Conservation (phyloP, 2,329 filamentous ascomycete species). For the Myotisia sp. region DNA sequence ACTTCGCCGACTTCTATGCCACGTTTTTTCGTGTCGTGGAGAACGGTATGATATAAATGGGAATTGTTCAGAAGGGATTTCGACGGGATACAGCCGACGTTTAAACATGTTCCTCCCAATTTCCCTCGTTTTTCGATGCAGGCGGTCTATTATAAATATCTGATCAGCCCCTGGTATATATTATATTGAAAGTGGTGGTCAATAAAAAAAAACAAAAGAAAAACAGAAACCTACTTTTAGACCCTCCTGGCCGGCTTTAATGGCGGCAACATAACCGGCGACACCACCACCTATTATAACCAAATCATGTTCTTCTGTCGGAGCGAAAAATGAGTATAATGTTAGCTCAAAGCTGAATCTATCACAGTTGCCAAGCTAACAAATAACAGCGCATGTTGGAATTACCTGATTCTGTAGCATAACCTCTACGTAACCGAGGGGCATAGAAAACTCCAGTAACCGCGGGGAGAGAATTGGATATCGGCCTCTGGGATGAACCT, state of each 20-base stretch:
- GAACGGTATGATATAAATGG: constrained; percentile 90
- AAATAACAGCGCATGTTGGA: constrained; percentile 1
- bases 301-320: constrained; percentile 78
- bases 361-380: neutral
- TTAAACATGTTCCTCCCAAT: constrained; percentile 92
- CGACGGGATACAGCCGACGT: constrained; percentile 97
- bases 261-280: constrained; percentile 94
- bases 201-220: neutral
- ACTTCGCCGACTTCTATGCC: constrained; percentile 96
- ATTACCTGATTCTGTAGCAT: constrained; percentile 38
- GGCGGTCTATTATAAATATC: constrained; percentile 51
- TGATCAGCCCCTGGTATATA: constrained; percentile 8
- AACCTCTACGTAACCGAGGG: constrained; percentile 40
- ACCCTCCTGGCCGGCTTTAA: constrained; percentile 96
- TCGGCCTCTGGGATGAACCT: constrained; percentile 23
- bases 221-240: constrained; percentile 54
- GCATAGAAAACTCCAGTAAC: constrained; percentile 34
- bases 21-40: constrained; percentile 92
- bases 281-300: constrained; percentile 97
- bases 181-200: neutral
- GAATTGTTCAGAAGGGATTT: constrained; percentile 99
- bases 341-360: constrained; percentile 4
- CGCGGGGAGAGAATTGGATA: constrained; percentile 24
- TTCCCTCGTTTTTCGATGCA: constrained; percentile 97
- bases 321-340: constrained; percentile 13